Evolutionary conservation across 345 rosid species (phyloP), one percentile per base, ranked within the genome.

Genomic region (Salix purpurea): DNA sequence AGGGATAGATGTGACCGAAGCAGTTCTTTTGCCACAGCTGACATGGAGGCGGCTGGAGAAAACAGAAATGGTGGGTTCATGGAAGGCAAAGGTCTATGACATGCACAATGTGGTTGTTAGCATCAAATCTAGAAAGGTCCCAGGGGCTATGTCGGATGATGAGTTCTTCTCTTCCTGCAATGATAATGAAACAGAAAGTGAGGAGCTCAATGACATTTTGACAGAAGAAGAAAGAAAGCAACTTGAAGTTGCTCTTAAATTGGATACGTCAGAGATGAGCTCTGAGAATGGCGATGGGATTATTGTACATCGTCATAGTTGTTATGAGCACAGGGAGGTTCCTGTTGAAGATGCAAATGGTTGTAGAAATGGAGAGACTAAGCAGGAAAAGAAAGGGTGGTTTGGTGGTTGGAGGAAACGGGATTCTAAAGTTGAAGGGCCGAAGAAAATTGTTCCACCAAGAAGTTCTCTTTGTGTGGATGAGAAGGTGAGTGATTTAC

Each of bases 41-140:
- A 96, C 96, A 23, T 96, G 99, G 99, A 90, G 98, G 83, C 87
- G 97, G 34, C 98, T 92, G 76, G 98, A 91, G 88, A 96, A 89
- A 88, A 88, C 86, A 46, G 99, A 96, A 82, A 85, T 87, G 87
- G 96, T 96, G 76, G 97, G 98, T 23, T 66, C 84, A 56, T 96
- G 99, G 99, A 93, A 85, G 83, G 96, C 92, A 26, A 96, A 93
- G 86, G 96, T 96, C 60, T 96, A 96, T 81, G 99, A 96, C 69
- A 93, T 96, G 99, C 92, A 93, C 78, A 96, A 92, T 87, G 99
- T 96, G 48, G 92, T 92, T 74, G 97, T 96, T 76, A 92, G 97
- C 83, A 90, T 96, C 54, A 93, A 93, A 86, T 93, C 99, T 44
- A 88, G 98, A 78, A 85, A 84, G 75, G 96, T 96, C 74, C 99